A percentile compares a stretch with the other conserved stretches of the same genome.
Evolutionary conservation across 1,139 yeast genomes (phyloP).

Genomic region (Kodamaea plutei): DNA sequence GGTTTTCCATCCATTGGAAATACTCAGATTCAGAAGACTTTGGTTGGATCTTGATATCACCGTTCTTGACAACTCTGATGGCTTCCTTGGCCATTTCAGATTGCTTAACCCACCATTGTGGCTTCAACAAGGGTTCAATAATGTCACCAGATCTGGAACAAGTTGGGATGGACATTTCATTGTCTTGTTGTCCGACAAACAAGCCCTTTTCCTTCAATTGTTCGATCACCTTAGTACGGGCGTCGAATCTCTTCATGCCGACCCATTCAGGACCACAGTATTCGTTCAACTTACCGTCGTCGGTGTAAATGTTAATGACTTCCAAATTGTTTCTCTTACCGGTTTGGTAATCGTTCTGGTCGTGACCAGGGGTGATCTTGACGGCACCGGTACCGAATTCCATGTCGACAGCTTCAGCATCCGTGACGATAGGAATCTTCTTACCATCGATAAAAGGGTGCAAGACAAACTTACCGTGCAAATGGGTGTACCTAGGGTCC

Average conservation of each 20-base stretch:
- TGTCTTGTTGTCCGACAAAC: conserved; percentile 79
- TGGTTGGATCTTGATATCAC: conserved; percentile 79
- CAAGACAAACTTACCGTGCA: conserved; percentile 86
- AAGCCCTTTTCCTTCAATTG: conserved; percentile 71
- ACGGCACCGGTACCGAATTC: conserved; percentile 99
- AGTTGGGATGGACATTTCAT: conserved; percentile 90
- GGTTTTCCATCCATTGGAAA: conserved; percentile 92
- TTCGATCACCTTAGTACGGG: conserved; percentile 81
- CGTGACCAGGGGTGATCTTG: conserved; percentile 97
- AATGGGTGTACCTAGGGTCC: conserved; percentile 85
- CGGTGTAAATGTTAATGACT: conserved; percentile 85
- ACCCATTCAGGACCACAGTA: conserved; percentile 85
- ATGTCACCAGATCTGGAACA: conserved; percentile 97
- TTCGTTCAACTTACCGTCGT: conserved; percentile 86
- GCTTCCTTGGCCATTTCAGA: conserved; percentile 87
- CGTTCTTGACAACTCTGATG: conserved; percentile 77
- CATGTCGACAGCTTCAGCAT: conserved; percentile 95
- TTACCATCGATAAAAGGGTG: conserved; percentile 84
- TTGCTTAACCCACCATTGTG: conserved; percentile 99
- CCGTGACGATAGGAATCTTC: conserved; percentile 82
- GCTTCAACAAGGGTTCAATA: conserved; percentile 93
- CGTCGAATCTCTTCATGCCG: conserved; percentile 93
- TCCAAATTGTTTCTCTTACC: conserved; percentile 93
- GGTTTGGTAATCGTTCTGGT: conserved; percentile 91
- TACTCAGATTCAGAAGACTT: conserved; percentile 89